Conservation (phyloP, 805 yeast species). For the Saccharomycopsis javanensis region DNA sequence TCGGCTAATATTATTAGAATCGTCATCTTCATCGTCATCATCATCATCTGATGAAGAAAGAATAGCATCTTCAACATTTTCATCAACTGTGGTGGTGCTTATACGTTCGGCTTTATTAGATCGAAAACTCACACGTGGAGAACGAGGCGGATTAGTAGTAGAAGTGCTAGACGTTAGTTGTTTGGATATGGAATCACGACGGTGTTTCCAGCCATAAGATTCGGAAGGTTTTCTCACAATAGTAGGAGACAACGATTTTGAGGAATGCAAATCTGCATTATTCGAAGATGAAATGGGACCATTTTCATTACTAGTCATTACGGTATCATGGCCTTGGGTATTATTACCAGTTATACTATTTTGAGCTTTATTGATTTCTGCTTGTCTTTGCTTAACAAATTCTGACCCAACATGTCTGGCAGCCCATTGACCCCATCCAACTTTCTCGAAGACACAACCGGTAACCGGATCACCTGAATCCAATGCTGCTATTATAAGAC, state of each 20-base stretch:
- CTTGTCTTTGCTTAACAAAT: conserved; percentile 22
- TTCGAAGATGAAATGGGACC: conserved; percentile 27
- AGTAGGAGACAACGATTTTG: conserved; percentile 7
- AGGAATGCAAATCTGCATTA: background rate
- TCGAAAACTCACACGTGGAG: conserved; percentile 14
- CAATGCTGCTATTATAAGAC: conserved; percentile 82
- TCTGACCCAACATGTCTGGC: conserved; percentile 43
- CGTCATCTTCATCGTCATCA: conserved; percentile 24
- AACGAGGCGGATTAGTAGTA: conserved; percentile 9
- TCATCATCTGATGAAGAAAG: conserved; percentile 30
- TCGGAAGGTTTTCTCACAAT: conserved; percentile 15
- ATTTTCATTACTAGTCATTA: conserved; percentile 20
- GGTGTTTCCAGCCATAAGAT: conserved; percentile 17
- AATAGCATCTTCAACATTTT: conserved; percentile 33
- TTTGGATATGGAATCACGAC: conserved; percentile 15
- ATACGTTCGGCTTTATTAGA: background rate
- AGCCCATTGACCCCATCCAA: conserved; percentile 98
- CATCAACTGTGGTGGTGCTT: conserved; percentile 18
- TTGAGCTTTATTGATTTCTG: conserved; percentile 12
- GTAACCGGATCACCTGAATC: conserved; percentile 53
- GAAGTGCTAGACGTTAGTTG: background rate
- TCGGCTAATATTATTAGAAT: background rate
- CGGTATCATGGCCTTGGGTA: background rate
- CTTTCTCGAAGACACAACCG: conserved; percentile 70
- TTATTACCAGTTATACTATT: background rate